Evolutionary conservation across 2,329 filamentous ascomycete genomes (phyloP).

Genomic region (Sporothrix brunneoviolacea): DNA sequence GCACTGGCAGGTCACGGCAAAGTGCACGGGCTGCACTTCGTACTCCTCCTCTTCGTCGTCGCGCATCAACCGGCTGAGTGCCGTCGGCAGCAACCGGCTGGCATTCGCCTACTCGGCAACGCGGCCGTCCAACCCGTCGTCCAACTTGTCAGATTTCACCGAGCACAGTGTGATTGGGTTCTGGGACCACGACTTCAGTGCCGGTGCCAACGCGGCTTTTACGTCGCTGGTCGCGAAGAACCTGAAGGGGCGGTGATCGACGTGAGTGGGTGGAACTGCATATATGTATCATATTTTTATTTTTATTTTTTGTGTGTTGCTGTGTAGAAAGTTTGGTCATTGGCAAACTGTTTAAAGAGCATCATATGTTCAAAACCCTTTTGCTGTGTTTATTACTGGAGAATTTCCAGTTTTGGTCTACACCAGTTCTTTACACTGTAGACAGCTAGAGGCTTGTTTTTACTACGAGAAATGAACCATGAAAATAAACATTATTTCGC

Average conservation of each 20-base stretch:
- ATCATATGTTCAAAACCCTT: too few relatives aligned
- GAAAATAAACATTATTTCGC: too few relatives aligned
- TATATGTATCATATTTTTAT: too few relatives aligned
- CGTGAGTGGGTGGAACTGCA: too few relatives aligned
- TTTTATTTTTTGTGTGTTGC: too few relatives aligned
- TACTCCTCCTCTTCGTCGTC: constrained; percentile 16
- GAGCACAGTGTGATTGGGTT: constrained; percentile 24
- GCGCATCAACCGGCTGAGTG: constrained; percentile 13
- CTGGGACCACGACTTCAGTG: constrained; percentile 24
- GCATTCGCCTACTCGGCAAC: constrained; percentile 23
- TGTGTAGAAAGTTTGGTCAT: too few relatives aligned
- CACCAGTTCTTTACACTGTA: too few relatives aligned
- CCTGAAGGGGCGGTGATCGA: not conserved
- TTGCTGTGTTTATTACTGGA: too few relatives aligned
- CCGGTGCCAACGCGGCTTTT: constrained; percentile 21
- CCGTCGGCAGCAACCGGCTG: constrained; percentile 22
- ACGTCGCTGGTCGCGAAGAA: constrained; percentile 14
- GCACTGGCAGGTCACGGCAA: constrained; percentile 34
- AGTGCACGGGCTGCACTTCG: constrained; percentile 33
- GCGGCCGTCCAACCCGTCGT: constrained; percentile 18
- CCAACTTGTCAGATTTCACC: constrained; percentile 18
- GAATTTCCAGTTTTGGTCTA: too few relatives aligned
- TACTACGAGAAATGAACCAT: too few relatives aligned
- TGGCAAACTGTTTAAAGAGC: too few relatives aligned
- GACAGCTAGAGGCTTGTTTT: too few relatives aligned